These are phyloP conservation scores for Friedmanniomyces simplex DNA, from an alignment of 495 filamentous ascomycete genomes.

Conservation along the genomic window DNA sequence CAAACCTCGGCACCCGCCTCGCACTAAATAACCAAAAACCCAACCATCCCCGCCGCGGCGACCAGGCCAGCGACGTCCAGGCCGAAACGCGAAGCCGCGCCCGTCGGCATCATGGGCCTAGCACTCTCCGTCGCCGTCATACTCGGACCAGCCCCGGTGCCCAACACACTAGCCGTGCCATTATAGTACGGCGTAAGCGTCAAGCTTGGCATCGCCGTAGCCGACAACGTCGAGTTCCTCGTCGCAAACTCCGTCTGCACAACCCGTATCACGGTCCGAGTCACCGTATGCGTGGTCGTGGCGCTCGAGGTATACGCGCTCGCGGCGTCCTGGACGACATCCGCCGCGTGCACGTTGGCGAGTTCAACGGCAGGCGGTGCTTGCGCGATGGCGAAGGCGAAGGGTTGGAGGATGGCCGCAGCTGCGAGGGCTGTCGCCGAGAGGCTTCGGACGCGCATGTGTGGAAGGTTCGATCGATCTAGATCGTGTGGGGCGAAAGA, in stretches of 20 bases:
- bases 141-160: neutral
- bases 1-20: neutral
- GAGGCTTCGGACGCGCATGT: conserved; percentile 8
- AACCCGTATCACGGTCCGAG: conserved; percentile 6
- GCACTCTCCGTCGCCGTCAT: neutral
- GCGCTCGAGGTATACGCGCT: neutral
- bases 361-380: neutral
- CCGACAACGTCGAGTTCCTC: neutral
- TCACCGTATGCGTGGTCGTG: conserved; percentile 6
- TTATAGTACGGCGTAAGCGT: neutral
- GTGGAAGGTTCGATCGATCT: neutral
- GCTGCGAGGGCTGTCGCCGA: conserved; percentile 10
- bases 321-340: neutral
- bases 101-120: neutral
- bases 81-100: neutral
- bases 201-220: neutral
- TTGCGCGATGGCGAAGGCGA: neutral
- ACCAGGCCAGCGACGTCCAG: neutral
- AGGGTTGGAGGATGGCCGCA: neutral
- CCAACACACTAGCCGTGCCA: conserved; percentile 1
- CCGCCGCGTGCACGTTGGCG: neutral
- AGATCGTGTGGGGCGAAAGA: neutral
- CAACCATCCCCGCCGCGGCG: neutral
- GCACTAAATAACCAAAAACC: neutral
- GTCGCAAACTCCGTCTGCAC: conserved; percentile 9